phyloP scores from a whole-genome alignment of 305 asterid genomes.

The Ilex paraguariensis region DNA sequence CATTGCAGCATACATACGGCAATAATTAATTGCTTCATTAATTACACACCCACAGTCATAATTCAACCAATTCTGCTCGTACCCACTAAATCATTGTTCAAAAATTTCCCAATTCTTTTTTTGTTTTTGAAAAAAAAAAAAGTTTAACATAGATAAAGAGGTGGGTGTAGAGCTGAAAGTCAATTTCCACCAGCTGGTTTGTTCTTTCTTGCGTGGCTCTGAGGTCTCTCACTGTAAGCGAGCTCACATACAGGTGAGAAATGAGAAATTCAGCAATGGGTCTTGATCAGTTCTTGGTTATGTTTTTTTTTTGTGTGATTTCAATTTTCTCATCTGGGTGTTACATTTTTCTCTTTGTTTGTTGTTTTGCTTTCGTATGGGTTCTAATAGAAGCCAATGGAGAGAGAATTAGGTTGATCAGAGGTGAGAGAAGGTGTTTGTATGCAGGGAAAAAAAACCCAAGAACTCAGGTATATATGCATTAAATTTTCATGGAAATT shows the following conservation, averaged over 20 bases:
- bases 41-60: slow-evolving; percentile 19
- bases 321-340: slow-evolving; percentile 10
- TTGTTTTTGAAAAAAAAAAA: background rate
- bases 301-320: slow-evolving; percentile 11
- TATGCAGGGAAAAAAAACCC: too few relatives aligned
- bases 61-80: slow-evolving; percentile 4
- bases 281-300: slow-evolving; percentile 21
- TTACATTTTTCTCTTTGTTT: slow-evolving; percentile 5
- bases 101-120: background rate
- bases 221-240: slow-evolving; percentile 30
- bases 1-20: slow-evolving; percentile 22
- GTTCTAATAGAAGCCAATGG: slow-evolving; percentile 12
- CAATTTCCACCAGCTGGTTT: slow-evolving; percentile 16
- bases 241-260: slow-evolving; percentile 43
- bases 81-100: background rate
- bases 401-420: slow-evolving; percentile 19
- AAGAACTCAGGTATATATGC: too few relatives aligned
- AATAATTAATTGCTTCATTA: slow-evolving; percentile 7
- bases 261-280: slow-evolving; percentile 28
- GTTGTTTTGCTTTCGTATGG: slow-evolving; percentile 10
- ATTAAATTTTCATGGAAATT: too few relatives aligned
- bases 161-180: slow-evolving; percentile 9
- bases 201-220: slow-evolving; percentile 43
- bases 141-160: background rate
- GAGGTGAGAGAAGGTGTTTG: slow-evolving; percentile 6